Percentiles rank a stretch among this genome's conserved stretches.
Evolutionary conservation across 1,284 basidiomycete species (phyloP).

Genomic region (Pterula multifida): DNA sequence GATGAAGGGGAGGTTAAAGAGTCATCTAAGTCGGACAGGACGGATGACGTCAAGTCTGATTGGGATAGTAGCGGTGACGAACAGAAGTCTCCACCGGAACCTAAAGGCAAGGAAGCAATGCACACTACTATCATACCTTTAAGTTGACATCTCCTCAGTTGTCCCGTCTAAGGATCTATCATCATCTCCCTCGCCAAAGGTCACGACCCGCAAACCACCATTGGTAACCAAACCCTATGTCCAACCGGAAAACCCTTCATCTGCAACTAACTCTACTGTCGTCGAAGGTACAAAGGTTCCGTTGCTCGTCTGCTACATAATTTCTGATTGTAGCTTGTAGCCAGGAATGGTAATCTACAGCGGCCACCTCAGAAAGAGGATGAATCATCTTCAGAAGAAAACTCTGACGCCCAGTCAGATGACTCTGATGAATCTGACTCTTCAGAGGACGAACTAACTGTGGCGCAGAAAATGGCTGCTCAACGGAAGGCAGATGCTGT

Average conservation of each 20-base stretch:
- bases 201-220: no score
- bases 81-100: slow-evolving; percentile 24
- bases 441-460: slow-evolving; percentile 55
- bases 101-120: no score
- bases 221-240: no score
- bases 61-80: slow-evolving; percentile 73
- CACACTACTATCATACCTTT: no score
- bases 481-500: slow-evolving; percentile 80
- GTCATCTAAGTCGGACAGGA: neutral
- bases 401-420: slow-evolving; percentile 26
- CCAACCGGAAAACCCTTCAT: neutral
- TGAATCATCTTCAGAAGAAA: slow-evolving; percentile 15
- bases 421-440: slow-evolving; percentile 34
- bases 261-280: no score
- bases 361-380: slow-evolving; percentile 16
- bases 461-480: slow-evolving; percentile 54
- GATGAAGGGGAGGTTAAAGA: slow-evolving; percentile 13
- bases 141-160: no score
- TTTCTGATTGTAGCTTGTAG: neutral
- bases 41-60: slow-evolving; percentile 50
- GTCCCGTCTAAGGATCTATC: no score
- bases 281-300: no score
- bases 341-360: slow-evolving; percentile 5
- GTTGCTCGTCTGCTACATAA: neutral
- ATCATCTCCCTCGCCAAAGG: no score